phyloP scores from a whole-genome alignment of 2,329 filamentous ascomycete genomes.

The Cyanodermella asteris region DNA sequence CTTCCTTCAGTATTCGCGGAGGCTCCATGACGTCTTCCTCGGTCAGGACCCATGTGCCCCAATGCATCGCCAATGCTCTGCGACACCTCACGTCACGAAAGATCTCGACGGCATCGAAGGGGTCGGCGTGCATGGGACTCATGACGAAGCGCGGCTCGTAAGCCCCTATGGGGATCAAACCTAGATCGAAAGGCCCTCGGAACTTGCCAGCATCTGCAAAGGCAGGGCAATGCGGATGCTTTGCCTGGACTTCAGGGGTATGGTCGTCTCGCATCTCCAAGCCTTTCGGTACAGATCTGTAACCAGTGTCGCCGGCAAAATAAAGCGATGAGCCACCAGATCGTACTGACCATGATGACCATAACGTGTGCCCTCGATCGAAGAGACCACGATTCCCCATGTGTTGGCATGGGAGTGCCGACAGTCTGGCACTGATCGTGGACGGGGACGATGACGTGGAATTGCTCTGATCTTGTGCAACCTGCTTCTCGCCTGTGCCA shows the following conservation, averaged over 20 bases:
- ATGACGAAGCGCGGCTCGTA: slow-evolving; percentile 55
- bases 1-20: slow-evolving; percentile 47
- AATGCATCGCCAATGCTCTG: slow-evolving; percentile 69
- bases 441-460: slow-evolving; percentile 11
- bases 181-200: slow-evolving; percentile 73
- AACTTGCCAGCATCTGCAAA: slow-evolving; percentile 65
- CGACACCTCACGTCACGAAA: slow-evolving; percentile 64
- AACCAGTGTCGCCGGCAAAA: slow-evolving; percentile 80
- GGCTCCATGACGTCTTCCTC: slow-evolving; percentile 72
- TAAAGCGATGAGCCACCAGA: slow-evolving; percentile 59
- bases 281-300: slow-evolving; percentile 50
- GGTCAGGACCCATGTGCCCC: slow-evolving; percentile 78
- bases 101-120: slow-evolving; percentile 72
- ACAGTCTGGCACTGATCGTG: slow-evolving; percentile 48
- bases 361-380: slow-evolving; percentile 58
- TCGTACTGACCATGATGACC: slow-evolving; percentile 66
- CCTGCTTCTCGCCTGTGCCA: not conserved
- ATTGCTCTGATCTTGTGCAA: slow-evolving; percentile 9
- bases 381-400: slow-evolving; percentile 44
- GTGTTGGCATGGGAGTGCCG: slow-evolving; percentile 71
- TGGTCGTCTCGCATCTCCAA: slow-evolving; percentile 49
- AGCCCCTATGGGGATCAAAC: slow-evolving; percentile 80
- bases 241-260: slow-evolving; percentile 38
- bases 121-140: slow-evolving; percentile 67
- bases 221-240: slow-evolving; percentile 55